phyloP scores from a whole-genome alignment of 225 moss, liverwort and hornwort species.

The Pleurozium schreberi region DNA sequence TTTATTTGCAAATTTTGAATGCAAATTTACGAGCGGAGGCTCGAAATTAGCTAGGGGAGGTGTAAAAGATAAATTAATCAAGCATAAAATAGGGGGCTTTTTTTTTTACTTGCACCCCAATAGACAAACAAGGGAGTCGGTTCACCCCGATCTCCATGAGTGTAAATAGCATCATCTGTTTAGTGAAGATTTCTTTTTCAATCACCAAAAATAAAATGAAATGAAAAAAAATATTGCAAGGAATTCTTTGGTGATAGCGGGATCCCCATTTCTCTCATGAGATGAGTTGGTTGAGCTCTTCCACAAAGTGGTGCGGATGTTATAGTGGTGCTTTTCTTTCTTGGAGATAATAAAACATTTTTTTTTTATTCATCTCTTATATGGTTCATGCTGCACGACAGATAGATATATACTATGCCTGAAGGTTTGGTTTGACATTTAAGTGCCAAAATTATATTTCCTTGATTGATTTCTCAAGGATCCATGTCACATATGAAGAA shows the following conservation, averaged over 20 bases:
- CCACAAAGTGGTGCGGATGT: background rate
- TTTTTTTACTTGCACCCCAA: no score
- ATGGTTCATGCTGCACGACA: no score
- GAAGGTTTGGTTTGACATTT: rapidly evolving
- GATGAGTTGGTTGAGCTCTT: background rate
- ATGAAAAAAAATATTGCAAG: background rate
- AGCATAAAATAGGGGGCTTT: no score
- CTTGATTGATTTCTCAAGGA: no score
- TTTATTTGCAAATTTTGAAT: no score
- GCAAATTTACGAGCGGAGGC: no score
- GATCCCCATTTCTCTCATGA: background rate
- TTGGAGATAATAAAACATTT: background rate
- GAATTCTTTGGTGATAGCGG: background rate
- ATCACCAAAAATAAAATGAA: background rate
- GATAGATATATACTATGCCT: rapidly evolving
- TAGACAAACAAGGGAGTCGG: no score
- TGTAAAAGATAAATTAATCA: no score
- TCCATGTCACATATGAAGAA: no score
- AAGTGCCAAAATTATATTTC: rapidly evolving
- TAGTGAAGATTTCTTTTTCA: rapidly evolving
- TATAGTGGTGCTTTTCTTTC: rapidly evolving
- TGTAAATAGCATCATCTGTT: background rate
- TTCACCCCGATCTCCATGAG: no score
- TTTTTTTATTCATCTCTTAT: background rate
- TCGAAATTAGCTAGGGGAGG: no score